Percentiles rank a stretch among this genome's conserved stretches.
Evolutionary conservation across 495 filamentous ascomycete genomes (phyloP).

Genomic region (Penicillium pulvis): DNA sequence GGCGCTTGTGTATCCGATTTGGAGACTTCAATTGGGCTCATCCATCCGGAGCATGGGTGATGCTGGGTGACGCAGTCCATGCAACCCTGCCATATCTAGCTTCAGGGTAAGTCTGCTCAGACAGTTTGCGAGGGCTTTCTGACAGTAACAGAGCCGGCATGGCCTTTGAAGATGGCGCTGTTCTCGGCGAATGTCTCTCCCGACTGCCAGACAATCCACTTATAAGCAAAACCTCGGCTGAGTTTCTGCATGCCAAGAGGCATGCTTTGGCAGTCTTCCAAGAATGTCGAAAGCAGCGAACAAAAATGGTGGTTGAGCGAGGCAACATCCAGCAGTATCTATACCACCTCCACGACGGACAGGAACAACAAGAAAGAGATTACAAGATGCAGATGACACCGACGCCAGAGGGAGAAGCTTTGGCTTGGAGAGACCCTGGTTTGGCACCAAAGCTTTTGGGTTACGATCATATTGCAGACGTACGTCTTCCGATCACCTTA

Average conservation of each 20-base stretch:
- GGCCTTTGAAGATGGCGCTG: constrained; percentile 53
- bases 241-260: constrained; percentile 32
- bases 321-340: constrained; percentile 52
- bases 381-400: constrained; percentile 46
- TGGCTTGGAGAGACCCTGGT: constrained; percentile 50
- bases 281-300: constrained; percentile 46
- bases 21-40: constrained; percentile 59
- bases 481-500: constrained; percentile 6
- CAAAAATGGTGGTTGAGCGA: constrained; percentile 45
- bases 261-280: constrained; percentile 49
- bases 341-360: constrained; percentile 54
- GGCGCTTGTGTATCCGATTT: constrained; percentile 62
- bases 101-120: constrained; percentile 30
- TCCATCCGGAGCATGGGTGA: constrained; percentile 52
- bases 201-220: constrained; percentile 32
- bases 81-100: constrained; percentile 64
- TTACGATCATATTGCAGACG: constrained; percentile 46
- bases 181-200: constrained; percentile 50
- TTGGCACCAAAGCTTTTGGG: constrained; percentile 45
- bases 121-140: neutral
- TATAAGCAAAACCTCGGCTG: constrained; percentile 27
- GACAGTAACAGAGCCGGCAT: constrained; percentile 40
- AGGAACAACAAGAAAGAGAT: constrained; percentile 51
- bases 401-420: constrained; percentile 43
- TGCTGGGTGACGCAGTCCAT: constrained; percentile 66